Base-by-base conservation (phyloP, 331 rosid genomes). In the Stylosanthes scabra region DNA sequence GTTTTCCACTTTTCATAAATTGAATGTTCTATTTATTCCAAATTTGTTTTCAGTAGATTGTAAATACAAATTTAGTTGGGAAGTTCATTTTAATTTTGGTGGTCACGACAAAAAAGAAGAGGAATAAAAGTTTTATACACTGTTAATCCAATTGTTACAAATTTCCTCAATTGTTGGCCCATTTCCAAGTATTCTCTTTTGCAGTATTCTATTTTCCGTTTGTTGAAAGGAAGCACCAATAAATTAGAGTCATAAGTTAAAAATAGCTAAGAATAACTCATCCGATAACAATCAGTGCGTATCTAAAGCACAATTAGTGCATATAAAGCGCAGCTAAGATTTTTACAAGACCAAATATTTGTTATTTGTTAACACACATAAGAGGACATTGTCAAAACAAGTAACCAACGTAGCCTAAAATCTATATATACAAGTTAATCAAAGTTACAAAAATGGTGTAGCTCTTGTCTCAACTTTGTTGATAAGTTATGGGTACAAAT, bases 401-500 rank as follows among this genome's bases (percentile, higher is more conserved):
- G 68, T 57, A 72, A 20, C n/a, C 54, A 56, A 54, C 81, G 80
- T 57, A 16, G 37, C 77, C 61, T 20, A 51, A 40, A 71, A 66
- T 64, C 15, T 83, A 66, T 74, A 66, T 76, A 66, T 76, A 78
- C 58, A 74, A 54, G 77, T 70, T 78, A 68, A 66, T 16, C 31
- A 10, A 2, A 39, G 75, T 34, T 34, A 34, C 4, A 34, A 34
- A 34, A 3, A 34, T 4, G 4, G 6, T 4, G 39, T 60, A 58
- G 50, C 55, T 65, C 34, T 65, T 45, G 6, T 42, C 29, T 83
- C 81, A 83, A 69, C 82, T 84, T 74, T 92, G 98, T 25, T 95
- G 98, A 68, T 89, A 20, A 90, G 51, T 95, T 92, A 11, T 98
- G 99, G 54, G 99, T 95, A 98, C 98, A 95, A 59, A 95, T 95